Conservation (phyloP, 163 green algal species). For the Chloromonas sp. region DNA sequence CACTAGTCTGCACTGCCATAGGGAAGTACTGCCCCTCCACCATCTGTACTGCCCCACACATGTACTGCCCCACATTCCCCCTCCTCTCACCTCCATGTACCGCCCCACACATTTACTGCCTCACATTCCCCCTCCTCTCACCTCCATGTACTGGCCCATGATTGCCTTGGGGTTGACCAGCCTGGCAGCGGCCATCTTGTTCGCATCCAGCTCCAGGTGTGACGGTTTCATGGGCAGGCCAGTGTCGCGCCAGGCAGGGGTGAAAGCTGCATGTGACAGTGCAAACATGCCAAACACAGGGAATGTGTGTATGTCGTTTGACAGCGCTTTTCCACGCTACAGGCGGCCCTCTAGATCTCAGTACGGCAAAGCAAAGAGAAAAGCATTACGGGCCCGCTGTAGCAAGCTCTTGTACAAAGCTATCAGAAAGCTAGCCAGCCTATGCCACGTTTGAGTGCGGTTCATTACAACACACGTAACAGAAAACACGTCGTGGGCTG, state of each 20-base stretch:
- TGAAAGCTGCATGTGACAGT: slow-evolving; percentile 43
- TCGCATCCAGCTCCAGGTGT: slow-evolving; percentile 31
- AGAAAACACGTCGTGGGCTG: too few species aligned
- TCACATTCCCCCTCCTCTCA: background rate
- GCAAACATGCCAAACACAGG: background rate
- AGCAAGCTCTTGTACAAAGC: background rate
- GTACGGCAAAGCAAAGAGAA: background rate
- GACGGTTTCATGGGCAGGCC: slow-evolving; percentile 51
- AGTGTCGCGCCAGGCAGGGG: slow-evolving; percentile 45
- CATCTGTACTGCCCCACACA: too few species aligned
- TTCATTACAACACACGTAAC: too few species aligned
- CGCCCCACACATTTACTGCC: too few species aligned
- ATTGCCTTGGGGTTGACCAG: slow-evolving; percentile 49
- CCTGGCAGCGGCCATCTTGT: slow-evolving; percentile 8
- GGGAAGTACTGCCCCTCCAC: too few species aligned
- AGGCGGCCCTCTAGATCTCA: too few species aligned
- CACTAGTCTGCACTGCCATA: too few species aligned
- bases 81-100: too few species aligned
- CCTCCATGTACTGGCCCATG: slow-evolving; percentile 19
- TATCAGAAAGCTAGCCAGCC: too few species aligned
- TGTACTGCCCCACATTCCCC: too few species aligned
- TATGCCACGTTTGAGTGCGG: too few species aligned
- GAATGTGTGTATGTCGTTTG: background rate
- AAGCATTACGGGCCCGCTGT: background rate
- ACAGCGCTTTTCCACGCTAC: background rate